phyloP scores from a whole-genome alignment of 768 basidiomycete genomes.

The Podaxis sp. region DNA sequence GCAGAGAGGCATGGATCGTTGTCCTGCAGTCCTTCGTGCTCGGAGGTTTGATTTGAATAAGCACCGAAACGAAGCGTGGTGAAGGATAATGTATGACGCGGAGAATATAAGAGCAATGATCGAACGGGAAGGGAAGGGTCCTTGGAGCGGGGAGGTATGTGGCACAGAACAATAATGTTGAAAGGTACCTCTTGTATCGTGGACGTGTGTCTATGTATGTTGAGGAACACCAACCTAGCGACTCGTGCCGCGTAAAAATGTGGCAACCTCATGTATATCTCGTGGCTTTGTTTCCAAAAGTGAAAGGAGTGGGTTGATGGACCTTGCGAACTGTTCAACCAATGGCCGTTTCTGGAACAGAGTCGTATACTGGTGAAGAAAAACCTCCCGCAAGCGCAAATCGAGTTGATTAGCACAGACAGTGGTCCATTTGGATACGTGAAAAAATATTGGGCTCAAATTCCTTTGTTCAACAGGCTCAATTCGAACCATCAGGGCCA shows the following conservation, averaged over 20 bases:
- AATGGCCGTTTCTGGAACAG: constrained; percentile 3
- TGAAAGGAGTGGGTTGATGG: constrained; percentile 5
- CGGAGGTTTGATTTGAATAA: not conserved
- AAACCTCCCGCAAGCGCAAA: not conserved
- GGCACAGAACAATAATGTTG: not conserved
- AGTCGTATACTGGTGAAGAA: not conserved
- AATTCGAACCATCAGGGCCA: not conserved
- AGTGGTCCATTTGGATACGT: not conserved
- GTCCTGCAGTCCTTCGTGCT: not conserved
- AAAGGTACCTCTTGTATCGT: not conserved
- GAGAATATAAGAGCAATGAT: constrained; percentile 8
- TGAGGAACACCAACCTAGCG: constrained; percentile 1
- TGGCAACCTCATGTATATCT: constrained; percentile 7
- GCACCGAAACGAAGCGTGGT: not conserved
- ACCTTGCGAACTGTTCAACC: not conserved
- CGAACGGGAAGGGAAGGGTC: constrained; percentile 2
- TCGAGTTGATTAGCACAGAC: not conserved
- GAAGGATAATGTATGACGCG: constrained; percentile 4
- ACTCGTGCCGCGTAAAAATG: constrained; percentile 9
- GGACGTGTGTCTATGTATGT: constrained; percentile 8
- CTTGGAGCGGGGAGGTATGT: not conserved
- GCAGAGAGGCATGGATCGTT: constrained; percentile 29
- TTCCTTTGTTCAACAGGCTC: not conserved
- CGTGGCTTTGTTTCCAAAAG: constrained; percentile 11
- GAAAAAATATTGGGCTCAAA: not conserved